Evolutionary conservation across 2,329 filamentous ascomycete species (phyloP).

Genomic region (Colletotrichum phormii): DNA sequence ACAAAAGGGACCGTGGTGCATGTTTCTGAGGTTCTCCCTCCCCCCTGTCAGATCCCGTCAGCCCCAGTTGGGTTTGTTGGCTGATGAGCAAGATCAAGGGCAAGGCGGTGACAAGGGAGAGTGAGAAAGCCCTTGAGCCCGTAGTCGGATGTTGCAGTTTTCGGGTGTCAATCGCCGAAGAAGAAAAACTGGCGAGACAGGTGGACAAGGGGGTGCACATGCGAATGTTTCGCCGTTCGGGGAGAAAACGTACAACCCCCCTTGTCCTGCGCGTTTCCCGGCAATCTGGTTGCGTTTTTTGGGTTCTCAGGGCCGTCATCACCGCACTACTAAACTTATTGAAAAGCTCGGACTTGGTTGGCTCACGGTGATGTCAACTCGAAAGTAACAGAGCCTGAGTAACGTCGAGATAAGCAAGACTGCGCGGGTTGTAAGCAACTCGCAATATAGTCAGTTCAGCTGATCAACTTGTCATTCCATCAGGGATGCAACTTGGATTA

Average conservation of each 20-base stretch:
- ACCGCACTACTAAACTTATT: background rate
- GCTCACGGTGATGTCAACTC: background rate
- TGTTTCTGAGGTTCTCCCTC: background rate
- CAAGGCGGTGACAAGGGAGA: constrained; percentile 22
- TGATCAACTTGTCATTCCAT: background rate
- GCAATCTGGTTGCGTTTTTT: constrained; percentile 21
- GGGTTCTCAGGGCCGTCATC: background rate
- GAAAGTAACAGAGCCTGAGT: background rate
- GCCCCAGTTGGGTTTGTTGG: constrained; percentile 22
- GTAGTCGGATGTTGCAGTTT: constrained; percentile 19
- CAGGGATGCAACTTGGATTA: background rate
- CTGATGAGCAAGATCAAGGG: constrained; percentile 11
- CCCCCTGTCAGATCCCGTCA: background rate
- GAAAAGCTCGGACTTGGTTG: background rate
- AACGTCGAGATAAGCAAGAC: background rate
- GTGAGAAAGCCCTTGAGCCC: background rate
- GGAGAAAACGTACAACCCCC: background rate
- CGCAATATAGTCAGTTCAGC: background rate
- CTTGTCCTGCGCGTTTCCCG: constrained; percentile 17
- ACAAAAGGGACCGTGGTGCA: background rate
- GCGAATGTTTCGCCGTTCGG: background rate
- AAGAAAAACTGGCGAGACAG: constrained; percentile 21
- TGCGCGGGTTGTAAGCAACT: background rate
- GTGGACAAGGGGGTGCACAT: constrained; percentile 8
- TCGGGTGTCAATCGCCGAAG: constrained; percentile 20